A percentile compares a stretch with the other conserved stretches of the same genome.
These are phyloP conservation scores for Sporisorium exsertum DNA, from an alignment of 1,284 basidiomycete genomes.

Conservation along the genomic window DNA sequence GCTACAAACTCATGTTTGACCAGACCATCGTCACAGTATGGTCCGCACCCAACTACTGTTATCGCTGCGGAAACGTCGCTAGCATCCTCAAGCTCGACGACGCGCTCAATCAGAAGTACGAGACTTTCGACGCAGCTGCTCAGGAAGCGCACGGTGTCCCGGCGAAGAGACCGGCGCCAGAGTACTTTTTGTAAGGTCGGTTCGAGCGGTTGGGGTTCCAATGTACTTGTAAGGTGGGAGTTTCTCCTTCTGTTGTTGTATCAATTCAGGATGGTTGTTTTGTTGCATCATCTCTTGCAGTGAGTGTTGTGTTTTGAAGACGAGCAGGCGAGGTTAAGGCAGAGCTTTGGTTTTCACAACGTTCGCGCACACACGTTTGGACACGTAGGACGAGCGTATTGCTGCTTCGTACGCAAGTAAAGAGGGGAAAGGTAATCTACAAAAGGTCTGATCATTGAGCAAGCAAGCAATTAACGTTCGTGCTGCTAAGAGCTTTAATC, in stretches of 20 bases:
- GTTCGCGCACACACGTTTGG: neutral
- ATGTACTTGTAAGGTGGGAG: conserved; percentile 6
- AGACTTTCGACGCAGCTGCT: conserved; percentile 63
- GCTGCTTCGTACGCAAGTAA: neutral
- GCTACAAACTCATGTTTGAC: conserved; percentile 98
- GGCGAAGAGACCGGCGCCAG: conserved; percentile 62
- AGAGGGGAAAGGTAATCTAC: conserved; percentile 12
- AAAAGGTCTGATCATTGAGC: neutral
- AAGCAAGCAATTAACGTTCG: no score
- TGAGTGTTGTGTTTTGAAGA: neutral
- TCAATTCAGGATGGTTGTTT: neutral
- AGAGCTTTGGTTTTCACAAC: neutral
- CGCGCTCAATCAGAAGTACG: conserved; percentile 66
- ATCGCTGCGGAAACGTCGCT: conserved; percentile 71
- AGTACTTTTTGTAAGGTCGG: conserved; percentile 60
- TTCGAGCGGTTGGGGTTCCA: neutral
- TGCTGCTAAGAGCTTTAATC: no score
- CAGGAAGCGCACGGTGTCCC: conserved; percentile 65
- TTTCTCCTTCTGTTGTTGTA: conserved; percentile 1
- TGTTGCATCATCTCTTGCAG: neutral
- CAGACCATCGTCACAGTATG: conserved; percentile 95
- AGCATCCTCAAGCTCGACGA: conserved; percentile 66
- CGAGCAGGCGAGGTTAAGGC: neutral
- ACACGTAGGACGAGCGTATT: neutral
- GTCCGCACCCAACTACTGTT: conserved; percentile 99